Percentiles rank a stretch among this genome's conserved stretches.
Evolutionary conservation across 306 rosid genomes (phyloP).

Genomic region (Potentilla sterilis): DNA sequence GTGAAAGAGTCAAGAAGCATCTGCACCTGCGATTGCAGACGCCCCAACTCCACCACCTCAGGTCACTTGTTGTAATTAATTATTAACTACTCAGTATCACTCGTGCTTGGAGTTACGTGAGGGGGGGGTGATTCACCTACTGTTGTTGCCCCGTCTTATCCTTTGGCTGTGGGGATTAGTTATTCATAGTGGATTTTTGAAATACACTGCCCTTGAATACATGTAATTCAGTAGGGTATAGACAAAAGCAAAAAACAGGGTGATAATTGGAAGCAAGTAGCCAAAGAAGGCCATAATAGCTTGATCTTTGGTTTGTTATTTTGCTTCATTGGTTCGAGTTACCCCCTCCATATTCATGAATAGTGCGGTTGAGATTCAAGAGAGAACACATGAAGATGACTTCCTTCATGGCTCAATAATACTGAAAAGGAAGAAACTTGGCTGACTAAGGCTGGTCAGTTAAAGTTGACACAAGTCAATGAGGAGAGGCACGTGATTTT

Average conservation of each 20-base stretch:
- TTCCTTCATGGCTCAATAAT: not conserved
- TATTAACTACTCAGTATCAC: not conserved
- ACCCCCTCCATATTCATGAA: too few relatives aligned
- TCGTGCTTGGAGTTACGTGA: not conserved
- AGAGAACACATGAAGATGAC: too few relatives aligned
- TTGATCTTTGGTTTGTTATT: not conserved
- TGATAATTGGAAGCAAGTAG: not conserved
- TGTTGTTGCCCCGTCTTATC: not conserved
- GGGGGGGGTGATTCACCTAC: not conserved
- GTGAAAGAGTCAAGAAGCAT: slow-evolving; percentile 78
- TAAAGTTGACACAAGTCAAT: too few relatives aligned
- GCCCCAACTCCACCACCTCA: slow-evolving; percentile 42
- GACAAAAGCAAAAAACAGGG: not conserved
- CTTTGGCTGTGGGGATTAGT: not conserved
- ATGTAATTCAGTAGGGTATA: not conserved
- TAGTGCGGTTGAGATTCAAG: too few relatives aligned
- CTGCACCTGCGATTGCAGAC: slow-evolving; percentile 78
- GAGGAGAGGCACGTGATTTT: too few relatives aligned
- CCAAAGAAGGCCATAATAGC: not conserved
- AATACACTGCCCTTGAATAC: not conserved
- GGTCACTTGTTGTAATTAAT: slow-evolving; percentile 29
- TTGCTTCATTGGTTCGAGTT: not conserved
- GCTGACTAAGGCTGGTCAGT: too few relatives aligned
- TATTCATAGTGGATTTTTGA: not conserved
- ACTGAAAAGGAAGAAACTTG: too few relatives aligned